Evolutionary conservation across 2,329 filamentous ascomycete genomes (phyloP), one percentile per base, ranked within the genome.

Genomic region (Penicillium concentricum): DNA sequence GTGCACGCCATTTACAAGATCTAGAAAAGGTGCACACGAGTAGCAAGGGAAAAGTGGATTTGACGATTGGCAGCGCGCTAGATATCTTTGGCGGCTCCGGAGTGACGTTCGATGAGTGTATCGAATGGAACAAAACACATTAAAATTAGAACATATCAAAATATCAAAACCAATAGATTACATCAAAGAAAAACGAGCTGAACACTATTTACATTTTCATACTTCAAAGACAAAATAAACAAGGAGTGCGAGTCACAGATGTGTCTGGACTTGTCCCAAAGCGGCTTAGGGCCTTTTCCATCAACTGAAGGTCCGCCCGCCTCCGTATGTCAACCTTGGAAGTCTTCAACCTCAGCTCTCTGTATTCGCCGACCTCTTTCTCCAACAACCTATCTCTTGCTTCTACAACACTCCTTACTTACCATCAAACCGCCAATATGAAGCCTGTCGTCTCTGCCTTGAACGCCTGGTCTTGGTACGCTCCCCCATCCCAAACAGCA

Each of bases 391-490:
- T 37, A 39, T 57, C 45, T 45, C 37, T 24, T 37, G 39, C 41
- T 46, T 28, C 28, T 51, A 28, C 38, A 42, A 38, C 37, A 39
- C 50, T 32, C 51, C 46, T n/a, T 47, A 30, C 22, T 46, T 28
- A 30, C 5, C 10, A 42, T 13, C 26, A 44, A 47, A 30, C 32
- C 66, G 66, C 76, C 80, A 85, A 70, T 72, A 97, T 97, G 92
- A 97, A 97, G 87, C 92, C 93, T 67, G 82, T 97, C 73, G 90
- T 97, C 68, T 89, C 91, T 72, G 88, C 91, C 65, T 84, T 92
- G 80, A 92, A 96, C 80, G 93, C 92, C 71, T 97, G 92, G 92
- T 91, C 87, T 81, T 96, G 92, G 92, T 97, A 81, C 72, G 86
- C 75, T 57, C 46, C 54, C 37, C 42, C 76, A 46, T 34, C 43